Conservation (phyloP, 495 filamentous ascomycete species). For the Xylaria telfairii region DNA sequence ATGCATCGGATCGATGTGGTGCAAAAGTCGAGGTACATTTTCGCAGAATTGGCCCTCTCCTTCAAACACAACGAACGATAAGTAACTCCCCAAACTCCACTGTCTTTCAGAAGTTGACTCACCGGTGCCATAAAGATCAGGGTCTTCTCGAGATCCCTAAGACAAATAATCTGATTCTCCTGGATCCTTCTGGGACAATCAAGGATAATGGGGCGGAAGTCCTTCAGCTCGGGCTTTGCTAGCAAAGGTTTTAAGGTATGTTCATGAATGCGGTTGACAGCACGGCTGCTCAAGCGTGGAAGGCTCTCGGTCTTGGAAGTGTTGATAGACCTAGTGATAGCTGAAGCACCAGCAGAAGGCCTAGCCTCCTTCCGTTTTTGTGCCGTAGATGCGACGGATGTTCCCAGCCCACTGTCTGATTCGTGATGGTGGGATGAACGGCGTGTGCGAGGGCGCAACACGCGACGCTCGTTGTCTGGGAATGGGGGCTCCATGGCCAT, state of each 20-base stretch:
- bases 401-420: slow-evolving; percentile 67
- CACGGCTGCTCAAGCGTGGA: slow-evolving; percentile 55
- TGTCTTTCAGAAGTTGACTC: slow-evolving; percentile 64
- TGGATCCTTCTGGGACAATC: slow-evolving; percentile 78
- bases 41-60: slow-evolving; percentile 71
- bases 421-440: slow-evolving; percentile 59
- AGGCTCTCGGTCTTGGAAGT: slow-evolving; percentile 45
- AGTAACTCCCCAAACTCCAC: slow-evolving; percentile 66
- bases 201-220: slow-evolving; percentile 78
- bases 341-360: slow-evolving; percentile 29
- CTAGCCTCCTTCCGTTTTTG: slow-evolving; percentile 43
- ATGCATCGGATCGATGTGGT: slow-evolving; percentile 85
- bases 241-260: slow-evolving; percentile 60
- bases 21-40: slow-evolving; percentile 82
- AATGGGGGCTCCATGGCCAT: slow-evolving; percentile 44
- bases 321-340: slow-evolving; percentile 57
- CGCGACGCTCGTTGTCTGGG: slow-evolving; percentile 45
- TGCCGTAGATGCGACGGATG: slow-evolving; percentile 55
- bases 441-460: slow-evolving; percentile 58
- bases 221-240: slow-evolving; percentile 62
- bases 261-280: slow-evolving; percentile 60
- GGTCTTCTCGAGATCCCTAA: slow-evolving; percentile 89
- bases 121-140: slow-evolving; percentile 85
- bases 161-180: slow-evolving; percentile 79
- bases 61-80: slow-evolving; percentile 69